phyloP scores from a whole-genome alignment of 768 basidiomycete genomes.

The Trametes sanguinea region DNA sequence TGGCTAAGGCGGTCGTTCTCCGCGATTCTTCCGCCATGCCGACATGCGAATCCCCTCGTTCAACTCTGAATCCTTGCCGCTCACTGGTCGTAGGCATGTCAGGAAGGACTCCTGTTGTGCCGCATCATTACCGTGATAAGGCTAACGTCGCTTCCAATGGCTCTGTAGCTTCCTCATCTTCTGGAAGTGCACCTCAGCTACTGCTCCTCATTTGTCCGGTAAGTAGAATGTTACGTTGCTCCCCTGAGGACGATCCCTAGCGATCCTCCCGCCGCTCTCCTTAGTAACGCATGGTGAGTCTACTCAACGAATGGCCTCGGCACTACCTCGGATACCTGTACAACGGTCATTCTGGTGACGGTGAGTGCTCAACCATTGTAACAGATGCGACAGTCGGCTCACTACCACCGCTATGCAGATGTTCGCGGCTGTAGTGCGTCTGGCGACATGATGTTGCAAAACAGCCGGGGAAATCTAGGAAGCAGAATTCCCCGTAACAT shows the following conservation, averaged over 20 bases:
- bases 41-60: too few relatives aligned
- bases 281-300: too few relatives aligned
- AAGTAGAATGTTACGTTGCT: not conserved
- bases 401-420: too few relatives aligned
- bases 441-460: not conserved
- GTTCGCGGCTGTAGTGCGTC: too few relatives aligned
- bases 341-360: too few relatives aligned
- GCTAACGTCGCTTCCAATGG: not conserved
- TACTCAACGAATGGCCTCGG: not conserved
- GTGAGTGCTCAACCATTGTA: too few relatives aligned
- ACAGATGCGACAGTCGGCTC: too few relatives aligned
- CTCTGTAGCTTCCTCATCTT: not conserved
- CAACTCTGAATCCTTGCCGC: too few relatives aligned
- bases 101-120: not conserved
- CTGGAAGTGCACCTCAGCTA: not conserved
- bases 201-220: not conserved
- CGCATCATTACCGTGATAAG: slow-evolving; percentile 8
- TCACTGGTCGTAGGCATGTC: too few relatives aligned
- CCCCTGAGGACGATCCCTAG: too few relatives aligned
- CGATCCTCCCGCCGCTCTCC: too few relatives aligned
- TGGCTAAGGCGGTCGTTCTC: not conserved
- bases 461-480: not conserved
- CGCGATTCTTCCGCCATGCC: not conserved
- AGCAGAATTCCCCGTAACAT: not conserved
- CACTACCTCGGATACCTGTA: not conserved